Evolutionary conservation across 1,139 yeast species (phyloP), one percentile per base, ranked within the genome.

Genomic region (Diutina rugosa): DNA sequence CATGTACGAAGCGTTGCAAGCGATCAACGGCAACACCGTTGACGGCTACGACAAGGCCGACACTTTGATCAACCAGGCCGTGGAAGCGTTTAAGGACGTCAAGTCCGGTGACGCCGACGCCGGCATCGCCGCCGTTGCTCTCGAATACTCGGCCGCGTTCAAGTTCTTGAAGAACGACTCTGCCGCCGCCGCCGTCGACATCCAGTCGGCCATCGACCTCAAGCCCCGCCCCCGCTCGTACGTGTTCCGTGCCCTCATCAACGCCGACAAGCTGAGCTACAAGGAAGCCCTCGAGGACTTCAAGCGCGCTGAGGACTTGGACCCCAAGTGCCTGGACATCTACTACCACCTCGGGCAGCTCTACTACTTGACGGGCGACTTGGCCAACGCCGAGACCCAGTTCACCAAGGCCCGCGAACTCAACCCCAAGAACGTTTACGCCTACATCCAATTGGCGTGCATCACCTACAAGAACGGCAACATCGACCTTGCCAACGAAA

Each of bases 341-440:
- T 89, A 84, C 75, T 93, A 93, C 77, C 99, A 95, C 74, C 85
- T 88, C 67, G 99, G 96, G 63, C 99, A 95, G 79, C 80, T 91
- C 68, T 81, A 79, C 69, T 93, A 91, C 73, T 77, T 93, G 64
- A 82, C 89, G 60, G 86, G 85, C 61, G 88, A 90, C 63, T 82
- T 87, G 66, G 73, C 74, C 53, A 78, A 83, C 61, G 98, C 99
- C 51, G 81, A 84, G 65, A 74, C 72, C 55, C 84, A 88, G 70
- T 95, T 90, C 69, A 81, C 81, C 65, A 85, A 84, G 72, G 87
- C 96, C 55, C 84, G 85, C 66, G 81, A 80, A 61, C 76, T 81
- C 65, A 89, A 90, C 72, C 85, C 87, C 57, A 74, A 79, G 29
- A 93, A 90, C 68, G 85, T 90, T 59, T 88, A 84, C 67, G 85